Conservation (phyloP, 2,329 filamentous ascomycete species). For the Podosphaera leucotricha region DNA sequence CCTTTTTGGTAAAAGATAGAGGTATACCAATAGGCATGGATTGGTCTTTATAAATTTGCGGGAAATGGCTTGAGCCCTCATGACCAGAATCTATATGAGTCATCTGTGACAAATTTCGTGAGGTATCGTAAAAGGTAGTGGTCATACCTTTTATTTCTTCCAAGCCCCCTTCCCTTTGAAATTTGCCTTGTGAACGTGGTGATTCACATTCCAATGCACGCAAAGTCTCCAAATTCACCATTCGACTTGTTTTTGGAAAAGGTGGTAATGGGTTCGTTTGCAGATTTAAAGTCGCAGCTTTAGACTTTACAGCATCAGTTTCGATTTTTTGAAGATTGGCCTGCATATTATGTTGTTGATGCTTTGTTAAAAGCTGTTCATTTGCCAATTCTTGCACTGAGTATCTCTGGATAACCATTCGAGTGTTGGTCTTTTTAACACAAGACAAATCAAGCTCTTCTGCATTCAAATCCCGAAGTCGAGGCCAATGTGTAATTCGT, state of each 20-base stretch:
- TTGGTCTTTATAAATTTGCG: slow-evolving; percentile 24
- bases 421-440: slow-evolving; percentile 4
- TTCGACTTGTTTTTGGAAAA: slow-evolving; percentile 8
- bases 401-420: slow-evolving; percentile 9
- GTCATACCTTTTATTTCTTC: no score
- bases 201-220: slow-evolving; percentile 27
- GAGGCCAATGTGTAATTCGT: slow-evolving; percentile 9
- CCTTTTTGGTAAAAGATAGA: slow-evolving; percentile 29
- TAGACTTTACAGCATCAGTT: slow-evolving; percentile 35
- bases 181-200: slow-evolving; percentile 4
- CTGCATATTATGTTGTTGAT: slow-evolving; percentile 34
- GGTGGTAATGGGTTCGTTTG: slow-evolving; percentile 11
- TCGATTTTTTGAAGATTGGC: slow-evolving; percentile 45
- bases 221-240: slow-evolving; percentile 33
- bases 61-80: no score
- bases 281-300: slow-evolving; percentile 23
- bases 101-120: no score
- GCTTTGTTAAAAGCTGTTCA: slow-evolving; percentile 32
- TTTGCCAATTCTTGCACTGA: slow-evolving; percentile 17
- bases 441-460: slow-evolving; percentile 4
- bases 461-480: slow-evolving; percentile 4
- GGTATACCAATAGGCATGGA: slow-evolving; percentile 52
- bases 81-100: no score
- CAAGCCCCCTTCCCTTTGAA: slow-evolving; percentile 12
- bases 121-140: no score